phyloP scores from a whole-genome alignment of 2,329 filamentous ascomycete species.

The Tolypocladium ophioglossoides region DNA sequence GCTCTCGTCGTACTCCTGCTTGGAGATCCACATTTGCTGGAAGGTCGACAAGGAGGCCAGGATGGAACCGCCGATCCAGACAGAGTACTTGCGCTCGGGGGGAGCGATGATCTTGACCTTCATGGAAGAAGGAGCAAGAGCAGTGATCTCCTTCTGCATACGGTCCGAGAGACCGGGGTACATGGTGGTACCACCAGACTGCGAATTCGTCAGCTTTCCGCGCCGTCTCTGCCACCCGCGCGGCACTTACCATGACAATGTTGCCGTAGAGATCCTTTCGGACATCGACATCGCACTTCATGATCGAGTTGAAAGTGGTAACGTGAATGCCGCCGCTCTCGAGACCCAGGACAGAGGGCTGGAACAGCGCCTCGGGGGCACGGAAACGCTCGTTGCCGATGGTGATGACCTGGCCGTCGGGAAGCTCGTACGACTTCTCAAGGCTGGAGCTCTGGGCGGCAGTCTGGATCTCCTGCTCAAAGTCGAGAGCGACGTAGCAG shows the following conservation, averaged over 20 bases:
- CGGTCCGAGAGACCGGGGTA: constrained; percentile 99
- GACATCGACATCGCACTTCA: constrained; percentile 99
- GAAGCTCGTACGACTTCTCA: constrained; percentile 99
- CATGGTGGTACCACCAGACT: constrained; percentile 99
- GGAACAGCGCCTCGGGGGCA: constrained; percentile 98
- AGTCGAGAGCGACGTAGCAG: constrained; percentile 99
- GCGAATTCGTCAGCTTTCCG: constrained; percentile 8
- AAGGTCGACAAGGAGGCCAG: constrained; percentile 98
- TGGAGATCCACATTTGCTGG: constrained; percentile 99
- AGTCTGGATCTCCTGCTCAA: constrained; percentile 99
- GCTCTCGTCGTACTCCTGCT: constrained; percentile 99
- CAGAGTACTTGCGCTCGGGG: constrained; percentile 99
- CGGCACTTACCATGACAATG: constrained; percentile 89
- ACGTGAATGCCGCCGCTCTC: constrained; percentile 99
- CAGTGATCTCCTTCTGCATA: constrained; percentile 99
- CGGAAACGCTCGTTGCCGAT: constrained; percentile 99
- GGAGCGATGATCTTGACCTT: constrained; percentile 99
- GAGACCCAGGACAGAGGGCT: constrained; percentile 95
- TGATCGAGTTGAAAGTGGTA: constrained; percentile 99
- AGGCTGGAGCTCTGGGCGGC: constrained; percentile 96
- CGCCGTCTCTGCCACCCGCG: neutral
- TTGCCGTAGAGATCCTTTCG: constrained; percentile 99
- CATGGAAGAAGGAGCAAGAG: constrained; percentile 98
- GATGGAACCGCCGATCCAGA: constrained; percentile 99
- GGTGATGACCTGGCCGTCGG: constrained; percentile 98